Base-by-base conservation (phyloP, 225 moss, liverwort and hornwort genomes). In the Marchantia paleacea region DNA sequence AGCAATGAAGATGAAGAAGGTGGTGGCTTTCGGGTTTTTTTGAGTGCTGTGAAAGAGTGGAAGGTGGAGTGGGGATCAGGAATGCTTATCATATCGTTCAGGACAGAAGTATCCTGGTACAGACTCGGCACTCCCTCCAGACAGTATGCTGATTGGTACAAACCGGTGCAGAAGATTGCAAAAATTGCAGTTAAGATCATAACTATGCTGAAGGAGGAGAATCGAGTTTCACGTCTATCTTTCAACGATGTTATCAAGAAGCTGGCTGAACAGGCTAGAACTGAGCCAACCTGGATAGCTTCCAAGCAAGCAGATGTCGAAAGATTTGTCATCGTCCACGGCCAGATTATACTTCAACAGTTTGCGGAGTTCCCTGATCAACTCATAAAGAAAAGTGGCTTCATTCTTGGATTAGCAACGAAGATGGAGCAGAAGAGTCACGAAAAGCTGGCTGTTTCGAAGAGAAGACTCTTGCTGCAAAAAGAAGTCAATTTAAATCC, bases 1-100 rank as follows among this genome's bases (percentile, higher is more conserved):
- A 54, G 79, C 22, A 65, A 16, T 20, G 74, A 13, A 9, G 39
- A 15, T 53, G 79, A 75, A 19, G 78, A 73, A 10, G 73, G 18
- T 13, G 55, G 39, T 24, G 97, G 93, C 54, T 92, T 99, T 52
- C 95, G 92, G 24, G 81, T 99, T 13, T 99, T 89, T 78, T 82
- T 99, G 51, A 99, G 95, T 84, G 97, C 93, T 55, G 87, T 99
- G 76, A 99, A 99, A 79, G 97, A 99, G 78, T 99, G 97, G 97
- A 91, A 95, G 87, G 92, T 99, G 47, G 97, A 99, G 65, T 99
- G 95, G 60, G 97, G 97, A 68, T 88, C 92, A 12, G 85, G 87
- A 54, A 91, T 93, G 89, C 75, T 93, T 7, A 91, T 90, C 53
- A 92, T 95, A 13, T 99, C 97, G 7, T 93, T 93, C 53, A 88